Percentiles rank a stretch among this genome's conserved stretches.
phyloP scores from a whole-genome alignment of 805 yeast species.

The Metschnikowia reukaufii region DNA sequence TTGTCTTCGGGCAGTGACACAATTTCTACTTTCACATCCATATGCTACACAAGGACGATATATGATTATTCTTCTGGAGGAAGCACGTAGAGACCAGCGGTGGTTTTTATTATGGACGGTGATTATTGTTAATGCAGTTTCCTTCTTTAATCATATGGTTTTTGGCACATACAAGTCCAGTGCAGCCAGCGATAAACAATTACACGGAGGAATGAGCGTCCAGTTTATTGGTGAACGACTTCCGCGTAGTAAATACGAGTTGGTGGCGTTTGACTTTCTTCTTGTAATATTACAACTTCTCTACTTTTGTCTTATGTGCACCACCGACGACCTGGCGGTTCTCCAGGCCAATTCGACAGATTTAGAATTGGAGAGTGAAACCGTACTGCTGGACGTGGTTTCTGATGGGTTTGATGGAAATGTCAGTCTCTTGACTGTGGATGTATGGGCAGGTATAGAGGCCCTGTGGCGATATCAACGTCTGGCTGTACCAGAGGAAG shows the following conservation, averaged over 20 bases:
- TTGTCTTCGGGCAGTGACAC: conserved; percentile 26
- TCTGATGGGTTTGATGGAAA: conserved; percentile 44
- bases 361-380: conserved; percentile 6
- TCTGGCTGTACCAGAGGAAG: neutral
- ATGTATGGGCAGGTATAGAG: conserved; percentile 20
- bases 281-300: conserved; percentile 30
- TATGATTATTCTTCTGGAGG: conserved; percentile 22
- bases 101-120: conserved; percentile 28
- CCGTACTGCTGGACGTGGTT: conserved; percentile 21
- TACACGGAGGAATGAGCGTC: conserved; percentile 36
- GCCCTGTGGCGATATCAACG: conserved; percentile 10
- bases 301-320: conserved; percentile 35
- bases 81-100: conserved; percentile 27
- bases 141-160: conserved; percentile 28
- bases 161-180: conserved; percentile 25
- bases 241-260: conserved; percentile 26
- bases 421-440: conserved; percentile 31
- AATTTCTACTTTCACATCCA: conserved; percentile 32
- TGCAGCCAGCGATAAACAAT: conserved; percentile 18
- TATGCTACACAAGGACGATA: conserved; percentile 20
- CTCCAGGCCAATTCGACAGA: conserved; percentile 14
- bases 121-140: conserved; percentile 24
- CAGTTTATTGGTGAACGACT: conserved; percentile 42
- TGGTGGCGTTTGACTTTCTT: conserved; percentile 29
- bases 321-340: conserved; percentile 31